Evolutionary conservation across 768 basidiomycete species (phyloP).

Genomic region (Lactifluus volemus): DNA sequence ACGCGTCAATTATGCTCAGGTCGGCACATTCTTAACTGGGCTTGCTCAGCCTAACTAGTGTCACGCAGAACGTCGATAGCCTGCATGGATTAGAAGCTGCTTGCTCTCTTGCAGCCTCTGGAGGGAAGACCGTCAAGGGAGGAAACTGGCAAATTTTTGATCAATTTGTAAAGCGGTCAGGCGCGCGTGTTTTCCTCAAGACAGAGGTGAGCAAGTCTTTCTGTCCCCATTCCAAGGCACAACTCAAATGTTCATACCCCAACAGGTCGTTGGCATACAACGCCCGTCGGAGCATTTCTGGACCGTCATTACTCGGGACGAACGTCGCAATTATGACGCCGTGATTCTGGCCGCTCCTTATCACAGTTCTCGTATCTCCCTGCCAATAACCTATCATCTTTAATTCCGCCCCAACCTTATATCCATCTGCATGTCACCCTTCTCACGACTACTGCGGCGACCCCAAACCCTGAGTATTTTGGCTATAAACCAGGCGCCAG

Average conservation of each 20-base stretch:
- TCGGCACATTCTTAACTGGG: conserved; percentile 20
- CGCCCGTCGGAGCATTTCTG: conserved; percentile 33
- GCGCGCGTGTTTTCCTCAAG: conserved; percentile 61
- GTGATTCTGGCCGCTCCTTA: conserved; percentile 86
- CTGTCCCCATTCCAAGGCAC: background rate
- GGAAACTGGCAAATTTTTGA: conserved; percentile 87
- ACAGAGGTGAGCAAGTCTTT: conserved; percentile 48
- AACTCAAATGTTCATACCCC: conserved; percentile 19
- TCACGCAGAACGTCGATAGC: conserved; percentile 45
- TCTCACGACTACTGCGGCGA: conserved; percentile 64
- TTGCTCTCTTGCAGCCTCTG: conserved; percentile 60
- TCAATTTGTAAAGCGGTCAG: conserved; percentile 60
- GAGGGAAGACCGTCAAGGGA: conserved; percentile 57
- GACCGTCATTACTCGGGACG: conserved; percentile 42
- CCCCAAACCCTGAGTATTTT: conserved; percentile 62
- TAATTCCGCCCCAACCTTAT: conserved; percentile 66
- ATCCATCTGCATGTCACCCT: conserved; percentile 84
- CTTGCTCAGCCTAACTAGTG: background rate
- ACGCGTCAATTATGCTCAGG: conserved; percentile 76
- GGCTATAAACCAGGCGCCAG: conserved; percentile 34
- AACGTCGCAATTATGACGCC: conserved; percentile 46
- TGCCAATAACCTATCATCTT: conserved; percentile 41
- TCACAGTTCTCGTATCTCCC: conserved; percentile 52
- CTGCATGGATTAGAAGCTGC: conserved; percentile 76
- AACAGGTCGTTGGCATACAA: conserved; percentile 33